Evolutionary conservation across 1,284 basidiomycete genomes (phyloP).

Genomic region (Salmacisia buchloeana): DNA sequence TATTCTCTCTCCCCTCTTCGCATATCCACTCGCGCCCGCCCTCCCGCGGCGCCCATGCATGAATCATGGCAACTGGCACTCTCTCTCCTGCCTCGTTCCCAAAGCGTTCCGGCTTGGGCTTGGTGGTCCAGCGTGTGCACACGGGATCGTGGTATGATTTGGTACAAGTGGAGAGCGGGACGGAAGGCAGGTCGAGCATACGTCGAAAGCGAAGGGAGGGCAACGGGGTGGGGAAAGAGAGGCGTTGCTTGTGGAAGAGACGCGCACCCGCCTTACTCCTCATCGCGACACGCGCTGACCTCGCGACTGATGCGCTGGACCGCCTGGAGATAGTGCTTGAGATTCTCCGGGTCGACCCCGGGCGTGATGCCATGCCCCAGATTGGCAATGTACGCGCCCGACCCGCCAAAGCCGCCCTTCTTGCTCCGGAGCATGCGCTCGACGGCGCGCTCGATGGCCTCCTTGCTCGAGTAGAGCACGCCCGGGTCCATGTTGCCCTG

Average conservation of each 20-base stretch:
- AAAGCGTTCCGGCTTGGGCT: no score
- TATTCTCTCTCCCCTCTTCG: constrained; percentile 1
- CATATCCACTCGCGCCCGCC: background rate
- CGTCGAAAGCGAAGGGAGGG: no score
- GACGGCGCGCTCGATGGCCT: constrained; percentile 81
- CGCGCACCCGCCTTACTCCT: constrained; percentile 1
- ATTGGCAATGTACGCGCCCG: constrained; percentile 70
- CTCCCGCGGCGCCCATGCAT: background rate
- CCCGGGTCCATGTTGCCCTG: constrained; percentile 93
- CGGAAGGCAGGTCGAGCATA: no score
- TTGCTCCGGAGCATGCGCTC: constrained; percentile 65
- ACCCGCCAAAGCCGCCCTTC: constrained; percentile 62
- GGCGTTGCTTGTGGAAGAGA: background rate
- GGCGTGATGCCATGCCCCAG: constrained; percentile 84
- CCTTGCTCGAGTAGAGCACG: constrained; percentile 71
- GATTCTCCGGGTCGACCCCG: constrained; percentile 47
- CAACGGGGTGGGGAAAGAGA: no score
- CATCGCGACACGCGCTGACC: constrained; percentile 20
- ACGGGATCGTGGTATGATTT: no score
- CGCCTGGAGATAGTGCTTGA: constrained; percentile 41
- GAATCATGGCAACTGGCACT: background rate
- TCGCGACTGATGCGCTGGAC: constrained; percentile 43
- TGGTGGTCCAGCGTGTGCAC: no score
- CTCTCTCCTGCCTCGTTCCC: no score
- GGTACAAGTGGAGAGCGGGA: no score